phyloP scores from a whole-genome alignment of 2,329 filamentous ascomycete genomes.

The Pseudocercospora vitis region DNA sequence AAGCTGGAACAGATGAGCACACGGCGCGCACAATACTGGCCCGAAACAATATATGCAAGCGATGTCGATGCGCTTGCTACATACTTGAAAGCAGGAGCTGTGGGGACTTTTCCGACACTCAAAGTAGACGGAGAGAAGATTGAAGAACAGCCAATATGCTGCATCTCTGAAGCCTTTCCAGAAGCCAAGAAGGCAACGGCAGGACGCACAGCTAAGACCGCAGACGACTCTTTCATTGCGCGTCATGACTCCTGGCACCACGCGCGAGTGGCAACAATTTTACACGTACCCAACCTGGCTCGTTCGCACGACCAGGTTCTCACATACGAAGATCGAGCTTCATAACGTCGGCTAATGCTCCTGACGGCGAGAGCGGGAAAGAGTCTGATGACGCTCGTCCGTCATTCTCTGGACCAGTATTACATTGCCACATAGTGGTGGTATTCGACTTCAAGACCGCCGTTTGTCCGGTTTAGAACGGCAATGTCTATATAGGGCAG shows the following conservation, averaged over 20 bases:
- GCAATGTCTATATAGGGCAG: conserved; percentile 1
- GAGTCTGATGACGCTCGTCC: too few relatives aligned
- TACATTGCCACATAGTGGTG: background rate
- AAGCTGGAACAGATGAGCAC: background rate
- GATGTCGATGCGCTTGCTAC: conserved; percentile 5
- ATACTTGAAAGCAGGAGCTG: background rate
- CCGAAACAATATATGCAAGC: background rate
- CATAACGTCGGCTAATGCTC: too few relatives aligned
- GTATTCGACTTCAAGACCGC: too few relatives aligned
- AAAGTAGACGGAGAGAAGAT: background rate
- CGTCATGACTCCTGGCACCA: background rate
- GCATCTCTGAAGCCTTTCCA: conserved; percentile 7
- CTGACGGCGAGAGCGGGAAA: too few relatives aligned
- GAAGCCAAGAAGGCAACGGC: background rate
- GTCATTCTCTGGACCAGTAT: background rate
- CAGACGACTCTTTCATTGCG: background rate
- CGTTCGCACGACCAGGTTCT: too few relatives aligned
- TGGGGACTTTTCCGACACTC: conserved; percentile 6
- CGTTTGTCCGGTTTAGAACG: background rate
- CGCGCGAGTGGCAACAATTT: background rate
- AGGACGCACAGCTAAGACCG: background rate
- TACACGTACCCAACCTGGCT: too few relatives aligned
- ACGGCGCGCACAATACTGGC: background rate
- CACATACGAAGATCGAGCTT: too few relatives aligned
- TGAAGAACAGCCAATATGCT: conserved; percentile 9